These are phyloP conservation scores for Eleusine coracana DNA, from an alignment of 176 grass and related monocot genomes.

Conservation along the genomic window DNA sequence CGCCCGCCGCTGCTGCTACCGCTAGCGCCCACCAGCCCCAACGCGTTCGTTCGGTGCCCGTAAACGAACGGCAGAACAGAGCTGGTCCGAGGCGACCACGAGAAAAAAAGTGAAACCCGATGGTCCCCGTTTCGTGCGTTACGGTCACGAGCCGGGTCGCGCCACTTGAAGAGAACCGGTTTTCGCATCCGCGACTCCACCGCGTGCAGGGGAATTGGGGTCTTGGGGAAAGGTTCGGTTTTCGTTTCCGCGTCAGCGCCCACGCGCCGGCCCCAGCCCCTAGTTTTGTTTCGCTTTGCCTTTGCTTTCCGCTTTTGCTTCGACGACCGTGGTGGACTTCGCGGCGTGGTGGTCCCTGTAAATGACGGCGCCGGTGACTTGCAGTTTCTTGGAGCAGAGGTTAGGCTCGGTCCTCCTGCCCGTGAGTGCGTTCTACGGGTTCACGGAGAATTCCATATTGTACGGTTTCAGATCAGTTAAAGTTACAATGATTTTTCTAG, in stretches of 20 bases:
- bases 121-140: not conserved
- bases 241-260: constrained; percentile 35
- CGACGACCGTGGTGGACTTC: not conserved
- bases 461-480: not conserved
- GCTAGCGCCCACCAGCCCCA: too few relatives aligned
- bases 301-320: not conserved
- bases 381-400: constrained; percentile 22
- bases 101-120: too few relatives aligned
- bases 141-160: not conserved
- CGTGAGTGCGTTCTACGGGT: not conserved
- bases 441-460: not conserved
- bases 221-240: too few relatives aligned
- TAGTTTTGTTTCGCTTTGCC: not conserved
- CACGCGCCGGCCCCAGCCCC: constrained; percentile 12
- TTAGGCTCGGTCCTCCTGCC: not conserved
- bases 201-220: not conserved
- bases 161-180: not conserved
- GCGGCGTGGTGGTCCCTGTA: not conserved
- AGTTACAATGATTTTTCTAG: too few relatives aligned
- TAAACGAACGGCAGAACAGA: not conserved
- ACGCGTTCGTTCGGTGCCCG: not conserved
- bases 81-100: not conserved
- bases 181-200: too few relatives aligned
- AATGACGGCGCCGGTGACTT: not conserved
- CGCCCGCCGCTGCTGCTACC: too few relatives aligned